Conservation (phyloP, 2,329 filamentous ascomycete species). For the Calonectria honghensis region DNA sequence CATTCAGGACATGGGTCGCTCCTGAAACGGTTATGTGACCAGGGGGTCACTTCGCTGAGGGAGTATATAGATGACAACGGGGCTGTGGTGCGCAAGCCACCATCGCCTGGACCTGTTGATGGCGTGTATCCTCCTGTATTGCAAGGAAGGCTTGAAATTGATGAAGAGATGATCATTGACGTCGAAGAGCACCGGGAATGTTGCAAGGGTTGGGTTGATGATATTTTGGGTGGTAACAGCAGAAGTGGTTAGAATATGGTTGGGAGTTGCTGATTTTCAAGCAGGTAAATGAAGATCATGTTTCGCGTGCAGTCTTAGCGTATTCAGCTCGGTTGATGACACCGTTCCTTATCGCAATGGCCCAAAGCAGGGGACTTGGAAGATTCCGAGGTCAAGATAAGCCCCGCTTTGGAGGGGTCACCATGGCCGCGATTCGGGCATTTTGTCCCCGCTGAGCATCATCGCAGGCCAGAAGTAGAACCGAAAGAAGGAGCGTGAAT, state of each 20-base stretch:
- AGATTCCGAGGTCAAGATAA: conserved; percentile 3
- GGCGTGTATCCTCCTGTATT: background rate
- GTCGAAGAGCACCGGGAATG: background rate
- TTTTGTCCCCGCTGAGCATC: conserved; percentile 8
- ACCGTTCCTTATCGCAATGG: conserved; percentile 12
- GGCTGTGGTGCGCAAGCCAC: background rate
- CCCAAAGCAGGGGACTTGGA: conserved; percentile 3
- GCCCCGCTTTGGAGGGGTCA: conserved; percentile 16
- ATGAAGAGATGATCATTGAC: background rate
- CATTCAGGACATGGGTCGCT: background rate
- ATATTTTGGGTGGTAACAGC: background rate
- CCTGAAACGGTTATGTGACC: background rate
- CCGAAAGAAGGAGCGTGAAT: background rate
- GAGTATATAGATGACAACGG: background rate
- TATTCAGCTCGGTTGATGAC: background rate
- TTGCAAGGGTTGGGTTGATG: background rate
- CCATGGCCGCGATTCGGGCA: conserved; percentile 8
- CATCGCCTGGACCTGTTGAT: background rate
- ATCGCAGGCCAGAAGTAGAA: conserved; percentile 26
- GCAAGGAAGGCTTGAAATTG: background rate
- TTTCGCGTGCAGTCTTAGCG: background rate
- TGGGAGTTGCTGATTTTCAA: background rate
- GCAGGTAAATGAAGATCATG: background rate
- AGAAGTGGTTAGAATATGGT: background rate
- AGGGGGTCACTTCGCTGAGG: background rate